These are phyloP conservation scores for Cercospora janseana DNA, from an alignment of 2,329 filamentous ascomycete genomes.

Conservation along the genomic window DNA sequence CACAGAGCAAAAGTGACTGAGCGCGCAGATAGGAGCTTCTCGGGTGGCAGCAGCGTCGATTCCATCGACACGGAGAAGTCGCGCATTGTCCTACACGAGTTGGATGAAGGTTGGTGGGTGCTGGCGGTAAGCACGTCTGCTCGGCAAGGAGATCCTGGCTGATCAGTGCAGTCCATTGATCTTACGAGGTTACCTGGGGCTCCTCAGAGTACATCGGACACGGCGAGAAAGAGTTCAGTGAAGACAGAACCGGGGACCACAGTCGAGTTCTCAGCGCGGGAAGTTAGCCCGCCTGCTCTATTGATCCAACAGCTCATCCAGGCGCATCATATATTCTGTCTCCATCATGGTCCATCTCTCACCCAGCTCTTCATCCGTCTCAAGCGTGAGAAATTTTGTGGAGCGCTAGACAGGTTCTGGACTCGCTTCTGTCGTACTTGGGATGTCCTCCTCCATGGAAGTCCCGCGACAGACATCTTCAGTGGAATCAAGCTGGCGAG, in stretches of 20 bases:
- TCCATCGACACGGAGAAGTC: conserved; percentile 88
- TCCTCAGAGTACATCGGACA: conserved; percentile 36
- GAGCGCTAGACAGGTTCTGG: conserved; percentile 78
- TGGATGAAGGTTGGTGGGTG: conserved; percentile 94
- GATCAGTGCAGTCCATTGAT: conserved; percentile 65
- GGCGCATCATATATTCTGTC: conserved; percentile 78
- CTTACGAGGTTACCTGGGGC: conserved; percentile 67
- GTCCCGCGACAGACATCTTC: conserved; percentile 76
- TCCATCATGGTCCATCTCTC: conserved; percentile 80
- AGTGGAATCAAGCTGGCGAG: conserved; percentile 83
- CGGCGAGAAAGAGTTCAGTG: conserved; percentile 26
- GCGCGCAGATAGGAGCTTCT: conserved; percentile 63
- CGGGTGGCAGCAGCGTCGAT: conserved; percentile 71
- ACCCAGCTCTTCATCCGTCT: conserved; percentile 65
- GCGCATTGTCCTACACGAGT: conserved; percentile 77
- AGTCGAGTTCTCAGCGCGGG: conserved; percentile 82
- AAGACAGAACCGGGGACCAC: conserved; percentile 37
- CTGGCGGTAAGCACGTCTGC: conserved; percentile 65
- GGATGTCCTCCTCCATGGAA: conserved; percentile 88
- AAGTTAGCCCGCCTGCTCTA: conserved; percentile 78
- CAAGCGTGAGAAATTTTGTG: conserved; percentile 67
- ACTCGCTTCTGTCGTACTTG: conserved; percentile 64
- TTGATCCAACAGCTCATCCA: conserved; percentile 77
- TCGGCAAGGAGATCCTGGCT: conserved; percentile 16
- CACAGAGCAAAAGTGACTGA: conserved; percentile 29